Conservation (phyloP, 2,329 filamentous ascomycete genomes). For the Chrysosporium queenslandicum region DNA sequence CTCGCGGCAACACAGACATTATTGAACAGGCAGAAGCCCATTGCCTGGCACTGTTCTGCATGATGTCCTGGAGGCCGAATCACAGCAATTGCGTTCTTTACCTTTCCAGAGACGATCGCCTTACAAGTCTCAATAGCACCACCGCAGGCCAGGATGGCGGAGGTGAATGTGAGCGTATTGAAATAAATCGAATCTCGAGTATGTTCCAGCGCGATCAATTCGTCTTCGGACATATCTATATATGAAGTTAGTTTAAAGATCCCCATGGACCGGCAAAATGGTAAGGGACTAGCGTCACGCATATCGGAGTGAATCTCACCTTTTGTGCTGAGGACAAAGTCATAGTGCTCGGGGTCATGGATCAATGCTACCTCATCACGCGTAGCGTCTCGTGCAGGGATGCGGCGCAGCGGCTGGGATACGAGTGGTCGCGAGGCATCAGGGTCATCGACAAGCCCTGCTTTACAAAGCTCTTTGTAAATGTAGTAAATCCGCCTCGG, state of each 20-base stretch:
- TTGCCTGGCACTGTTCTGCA: slow-evolving; percentile 72
- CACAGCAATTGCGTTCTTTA: slow-evolving; percentile 92
- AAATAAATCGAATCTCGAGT: slow-evolving; percentile 72
- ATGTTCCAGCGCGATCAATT: slow-evolving; percentile 59
- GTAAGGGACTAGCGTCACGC: background rate
- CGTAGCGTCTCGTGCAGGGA: slow-evolving; percentile 66
- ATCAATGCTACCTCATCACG: slow-evolving; percentile 69
- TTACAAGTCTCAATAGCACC: slow-evolving; percentile 94
- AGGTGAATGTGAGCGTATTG: slow-evolving; percentile 68
- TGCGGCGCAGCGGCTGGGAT: slow-evolving; percentile 53
- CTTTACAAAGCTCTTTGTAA: slow-evolving; percentile 74
- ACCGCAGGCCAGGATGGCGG: slow-evolving; percentile 73
- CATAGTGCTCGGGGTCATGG: slow-evolving; percentile 66
- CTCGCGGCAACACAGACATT: slow-evolving; percentile 90
- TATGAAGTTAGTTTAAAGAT: background rate
- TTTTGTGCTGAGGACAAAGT: slow-evolving; percentile 59
- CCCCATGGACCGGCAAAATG: background rate
- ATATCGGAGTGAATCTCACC: slow-evolving; percentile 24
- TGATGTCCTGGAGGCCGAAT: slow-evolving; percentile 94
- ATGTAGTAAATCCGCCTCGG: slow-evolving; percentile 87
- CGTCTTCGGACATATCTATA: slow-evolving; percentile 43
- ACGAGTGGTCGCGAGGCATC: slow-evolving; percentile 43
- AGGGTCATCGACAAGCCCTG: slow-evolving; percentile 61
- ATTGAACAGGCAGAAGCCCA: slow-evolving; percentile 97
- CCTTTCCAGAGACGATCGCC: slow-evolving; percentile 68